Percentiles rank a stretch among this genome's conserved stretches.
Evolutionary conservation across 768 basidiomycete genomes (phyloP).

Genomic region (Asterophora lycoperdoides): DNA sequence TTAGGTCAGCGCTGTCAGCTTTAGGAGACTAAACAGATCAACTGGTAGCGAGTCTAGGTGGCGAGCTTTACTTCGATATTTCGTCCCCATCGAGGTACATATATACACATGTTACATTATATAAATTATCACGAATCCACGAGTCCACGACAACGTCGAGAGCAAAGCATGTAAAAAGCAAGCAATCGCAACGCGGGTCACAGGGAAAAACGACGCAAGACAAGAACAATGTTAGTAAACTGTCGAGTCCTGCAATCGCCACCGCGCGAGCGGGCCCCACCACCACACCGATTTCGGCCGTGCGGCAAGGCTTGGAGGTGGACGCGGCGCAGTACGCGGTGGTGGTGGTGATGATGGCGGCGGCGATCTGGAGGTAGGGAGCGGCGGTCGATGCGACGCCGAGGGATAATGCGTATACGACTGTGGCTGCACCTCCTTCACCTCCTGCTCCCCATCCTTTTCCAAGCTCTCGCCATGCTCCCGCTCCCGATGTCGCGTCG

Average conservation of each 20-base stretch:
- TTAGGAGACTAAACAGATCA: no score
- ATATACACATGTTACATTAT: not conserved
- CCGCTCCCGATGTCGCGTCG: constrained; percentile 12
- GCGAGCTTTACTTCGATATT: no score
- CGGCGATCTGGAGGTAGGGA: no score
- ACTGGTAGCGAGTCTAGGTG: no score
- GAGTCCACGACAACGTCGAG: no score
- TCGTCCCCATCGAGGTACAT: no score
- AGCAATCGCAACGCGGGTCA: no score
- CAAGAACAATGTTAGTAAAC: constrained; percentile 40
- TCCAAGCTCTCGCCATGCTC: constrained; percentile 6
- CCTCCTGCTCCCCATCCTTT: constrained; percentile 2
- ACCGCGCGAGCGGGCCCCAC: constrained; percentile 74
- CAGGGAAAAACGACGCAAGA: no score
- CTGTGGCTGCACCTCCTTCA: not conserved
- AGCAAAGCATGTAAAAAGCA: no score
- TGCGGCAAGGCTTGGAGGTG: constrained; percentile 7
- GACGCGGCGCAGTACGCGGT: constrained; percentile 2
- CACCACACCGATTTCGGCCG: constrained; percentile 57
- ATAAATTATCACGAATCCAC: not conserved
- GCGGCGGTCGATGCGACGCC: no score
- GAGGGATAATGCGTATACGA: not conserved
- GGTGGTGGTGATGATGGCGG: no score
- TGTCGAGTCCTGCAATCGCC: constrained; percentile 77
- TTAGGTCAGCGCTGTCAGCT: no score